phyloP scores from a whole-genome alignment of 306 rosid species.

The Urtica urens region DNA sequence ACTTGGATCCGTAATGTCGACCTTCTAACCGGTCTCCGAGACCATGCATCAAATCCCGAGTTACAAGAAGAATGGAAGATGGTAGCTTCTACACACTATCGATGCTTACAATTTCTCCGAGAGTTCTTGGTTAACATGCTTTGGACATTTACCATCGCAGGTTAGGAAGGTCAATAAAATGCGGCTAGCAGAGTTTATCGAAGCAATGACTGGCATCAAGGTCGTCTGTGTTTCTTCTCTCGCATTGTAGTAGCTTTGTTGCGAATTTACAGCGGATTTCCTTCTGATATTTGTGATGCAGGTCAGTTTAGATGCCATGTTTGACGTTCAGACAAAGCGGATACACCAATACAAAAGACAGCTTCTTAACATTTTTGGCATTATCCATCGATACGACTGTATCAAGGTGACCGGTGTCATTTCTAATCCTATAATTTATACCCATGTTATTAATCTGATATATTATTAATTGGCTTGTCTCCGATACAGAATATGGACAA shows the following conservation, averaged over 20 bases:
- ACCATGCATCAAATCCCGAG: constrained; percentile 35
- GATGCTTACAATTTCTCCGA: neutral
- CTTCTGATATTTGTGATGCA: constrained; percentile 27
- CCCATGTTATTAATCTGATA: no score
- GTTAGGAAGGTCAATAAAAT: constrained; percentile 59
- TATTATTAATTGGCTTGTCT: no score
- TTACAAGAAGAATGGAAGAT: constrained; percentile 56
- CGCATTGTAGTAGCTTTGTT: constrained; percentile 1
- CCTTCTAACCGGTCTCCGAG: constrained; percentile 46
- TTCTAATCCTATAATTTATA: constrained; percentile 8
- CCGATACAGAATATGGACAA: constrained; percentile 45
- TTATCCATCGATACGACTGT: constrained; percentile 63
- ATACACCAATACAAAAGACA: constrained; percentile 76
- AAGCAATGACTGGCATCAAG: constrained; percentile 64
- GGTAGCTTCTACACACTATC: constrained; percentile 27
- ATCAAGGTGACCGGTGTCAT: constrained; percentile 45
- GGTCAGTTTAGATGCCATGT: constrained; percentile 79
- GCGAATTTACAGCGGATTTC: constrained; percentile 9
- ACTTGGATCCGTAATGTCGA: constrained; percentile 62
- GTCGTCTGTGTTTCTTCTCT: constrained; percentile 17
- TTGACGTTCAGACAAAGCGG: constrained; percentile 72
- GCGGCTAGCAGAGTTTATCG: constrained; percentile 68
- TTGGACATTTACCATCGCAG: constrained; percentile 23
- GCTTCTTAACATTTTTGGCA: constrained; percentile 60
- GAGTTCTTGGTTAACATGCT: neutral